phyloP scores from a whole-genome alignment of 2,329 filamentous ascomycete species.

The Emergomyces africanus region DNA sequence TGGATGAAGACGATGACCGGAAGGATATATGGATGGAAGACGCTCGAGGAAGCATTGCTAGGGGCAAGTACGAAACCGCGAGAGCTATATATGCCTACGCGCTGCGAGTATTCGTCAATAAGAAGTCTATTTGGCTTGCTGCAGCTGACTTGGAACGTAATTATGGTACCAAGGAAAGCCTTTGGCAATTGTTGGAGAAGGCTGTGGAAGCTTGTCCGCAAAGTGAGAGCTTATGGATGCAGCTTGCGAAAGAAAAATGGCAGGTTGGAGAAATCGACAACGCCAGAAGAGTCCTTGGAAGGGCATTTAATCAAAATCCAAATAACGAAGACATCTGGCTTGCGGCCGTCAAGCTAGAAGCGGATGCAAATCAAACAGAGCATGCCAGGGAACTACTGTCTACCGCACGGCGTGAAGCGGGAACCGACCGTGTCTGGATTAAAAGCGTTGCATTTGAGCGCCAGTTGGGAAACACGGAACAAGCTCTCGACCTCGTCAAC shows the following conservation, averaged over 20 bases:
- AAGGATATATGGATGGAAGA: constrained; percentile 96
- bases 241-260: constrained; percentile 92
- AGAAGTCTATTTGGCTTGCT: constrained; percentile 77
- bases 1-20: constrained; percentile 93
- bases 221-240: constrained; percentile 87
- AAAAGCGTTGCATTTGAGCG: constrained; percentile 91
- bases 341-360: constrained; percentile 89
- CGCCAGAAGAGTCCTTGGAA: constrained; percentile 70
- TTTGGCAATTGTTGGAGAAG: constrained; percentile 80
- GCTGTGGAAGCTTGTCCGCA: constrained; percentile 88
- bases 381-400: constrained; percentile 71
- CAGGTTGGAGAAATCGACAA: constrained; percentile 76
- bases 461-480: constrained; percentile 64
- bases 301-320: constrained; percentile 87
- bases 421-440: constrained; percentile 94
- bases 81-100: constrained; percentile 89
- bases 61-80: constrained; percentile 79
- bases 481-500: constrained; percentile 74
- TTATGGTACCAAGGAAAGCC: constrained; percentile 68
- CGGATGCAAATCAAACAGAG: constrained; percentile 70
- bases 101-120: constrained; percentile 77
- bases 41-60: constrained; percentile 65
- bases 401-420: constrained; percentile 73
- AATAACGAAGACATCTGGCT: constrained; percentile 98
- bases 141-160: constrained; percentile 84